These are phyloP conservation scores for Trichoderma afroharzianum DNA, from an alignment of 2,329 filamentous ascomycete species.

Conservation along the genomic window DNA sequence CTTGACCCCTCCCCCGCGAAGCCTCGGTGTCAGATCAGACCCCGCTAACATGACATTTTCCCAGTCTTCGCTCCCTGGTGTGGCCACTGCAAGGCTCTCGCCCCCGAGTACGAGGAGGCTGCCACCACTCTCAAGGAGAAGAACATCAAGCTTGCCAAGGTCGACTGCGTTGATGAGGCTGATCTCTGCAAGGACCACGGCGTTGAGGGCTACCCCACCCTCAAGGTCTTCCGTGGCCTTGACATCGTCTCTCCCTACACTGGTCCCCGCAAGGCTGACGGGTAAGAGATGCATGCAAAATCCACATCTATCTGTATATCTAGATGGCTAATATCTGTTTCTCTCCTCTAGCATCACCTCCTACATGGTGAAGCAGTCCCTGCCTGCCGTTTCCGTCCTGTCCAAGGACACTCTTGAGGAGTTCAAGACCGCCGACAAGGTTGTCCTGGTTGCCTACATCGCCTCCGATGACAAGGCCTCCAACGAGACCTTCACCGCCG, in stretches of 20 bases:
- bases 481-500: slow-evolving; percentile 75
- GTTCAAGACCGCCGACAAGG: slow-evolving; percentile 97
- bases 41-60: slow-evolving; percentile 33
- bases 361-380: slow-evolving; percentile 98
- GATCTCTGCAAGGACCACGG: slow-evolving; percentile 87
- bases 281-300: slow-evolving; percentile 49
- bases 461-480: slow-evolving; percentile 75
- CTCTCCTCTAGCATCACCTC: slow-evolving; percentile 54
- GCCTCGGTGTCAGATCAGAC: background rate
- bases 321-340: slow-evolving; percentile 22
- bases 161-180: slow-evolving; percentile 92
- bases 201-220: slow-evolving; percentile 95
- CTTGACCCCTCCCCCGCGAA: background rate
- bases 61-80: slow-evolving; percentile 94
- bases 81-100: slow-evolving; percentile 97
- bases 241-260: slow-evolving; percentile 76
- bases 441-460: slow-evolving; percentile 89
- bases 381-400: slow-evolving; percentile 84
- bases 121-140: slow-evolving; percentile 83
- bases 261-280: slow-evolving; percentile 83
- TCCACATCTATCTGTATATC: background rate
- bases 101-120: slow-evolving; percentile 84
- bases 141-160: slow-evolving; percentile 78
- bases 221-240: slow-evolving; percentile 95
- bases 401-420: slow-evolving; percentile 81